Conservation (phyloP, 1,284 basidiomycete species). For the Ustilago sp. region DNA sequence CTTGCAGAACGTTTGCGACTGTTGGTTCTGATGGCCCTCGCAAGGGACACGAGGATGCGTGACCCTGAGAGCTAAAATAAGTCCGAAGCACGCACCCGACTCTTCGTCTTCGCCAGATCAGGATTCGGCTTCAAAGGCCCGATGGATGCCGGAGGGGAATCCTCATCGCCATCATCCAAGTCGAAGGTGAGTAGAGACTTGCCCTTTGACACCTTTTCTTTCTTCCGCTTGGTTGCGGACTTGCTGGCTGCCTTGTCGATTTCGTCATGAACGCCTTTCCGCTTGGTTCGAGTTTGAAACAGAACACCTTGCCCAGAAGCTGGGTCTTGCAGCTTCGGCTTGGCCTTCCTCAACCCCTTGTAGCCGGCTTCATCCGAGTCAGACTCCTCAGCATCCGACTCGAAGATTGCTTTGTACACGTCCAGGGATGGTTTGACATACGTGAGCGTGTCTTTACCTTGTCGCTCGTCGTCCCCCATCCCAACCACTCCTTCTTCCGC, state of each 20-base stretch:
- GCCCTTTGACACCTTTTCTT: constrained; percentile 13
- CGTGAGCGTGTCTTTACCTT: constrained; percentile 85
- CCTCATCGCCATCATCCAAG: constrained; percentile 66
- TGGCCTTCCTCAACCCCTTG: no score
- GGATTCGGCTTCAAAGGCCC: not conserved
- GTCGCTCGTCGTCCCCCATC: constrained; percentile 86
- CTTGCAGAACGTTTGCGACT: no score
- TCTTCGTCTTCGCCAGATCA: constrained; percentile 9
- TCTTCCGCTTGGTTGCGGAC: constrained; percentile 73
- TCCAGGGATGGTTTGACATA: constrained; percentile 88
- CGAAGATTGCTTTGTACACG: constrained; percentile 82
- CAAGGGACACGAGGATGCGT: no score
- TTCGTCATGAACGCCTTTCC: constrained; percentile 9
- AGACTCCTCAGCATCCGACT: constrained; percentile 80
- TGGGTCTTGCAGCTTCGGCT: constrained; percentile 37
- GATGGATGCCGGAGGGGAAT: not conserved
- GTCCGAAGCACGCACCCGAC: constrained; percentile 28
- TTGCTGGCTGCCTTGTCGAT: constrained; percentile 77
- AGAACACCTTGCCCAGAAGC: constrained; percentile 13
- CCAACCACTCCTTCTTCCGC: constrained; percentile 73
- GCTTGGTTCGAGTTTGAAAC: constrained; percentile 32
- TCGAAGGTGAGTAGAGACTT: constrained; percentile 44
- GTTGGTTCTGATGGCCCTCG: no score
- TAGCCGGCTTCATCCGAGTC: constrained; percentile 79
- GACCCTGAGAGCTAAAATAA: constrained; percentile 19